Evolutionary conservation across 2,329 filamentous ascomycete genomes (phyloP).

Genomic region (Aureobasidium sp.): DNA sequence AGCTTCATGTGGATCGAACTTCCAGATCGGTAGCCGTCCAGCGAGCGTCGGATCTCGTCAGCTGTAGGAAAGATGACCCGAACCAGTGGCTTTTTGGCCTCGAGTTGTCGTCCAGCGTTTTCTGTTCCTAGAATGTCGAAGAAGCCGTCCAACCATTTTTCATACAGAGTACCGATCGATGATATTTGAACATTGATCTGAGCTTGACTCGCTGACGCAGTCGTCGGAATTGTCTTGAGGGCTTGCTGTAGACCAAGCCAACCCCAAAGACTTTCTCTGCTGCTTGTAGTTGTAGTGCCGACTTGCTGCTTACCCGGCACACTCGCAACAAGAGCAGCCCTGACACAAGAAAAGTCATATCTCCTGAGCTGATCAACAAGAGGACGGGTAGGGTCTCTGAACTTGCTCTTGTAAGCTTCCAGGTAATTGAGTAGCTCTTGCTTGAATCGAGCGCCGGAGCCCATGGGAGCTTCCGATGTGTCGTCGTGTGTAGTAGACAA

Average conservation of each 20-base stretch:
- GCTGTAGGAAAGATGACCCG: constrained; percentile 76
- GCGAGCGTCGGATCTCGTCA: constrained; percentile 65
- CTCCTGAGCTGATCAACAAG: constrained; percentile 52
- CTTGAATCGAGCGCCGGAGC: constrained; percentile 67
- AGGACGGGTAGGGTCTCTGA: constrained; percentile 30
- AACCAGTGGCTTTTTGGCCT: constrained; percentile 43
- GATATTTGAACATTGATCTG: constrained; percentile 63
- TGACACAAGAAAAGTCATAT: constrained; percentile 65
- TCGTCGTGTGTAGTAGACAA: constrained; percentile 42
- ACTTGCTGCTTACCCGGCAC: constrained; percentile 51
- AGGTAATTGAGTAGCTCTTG: constrained; percentile 67
- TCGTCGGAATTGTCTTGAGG: constrained; percentile 35
- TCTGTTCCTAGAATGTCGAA: constrained; percentile 35
- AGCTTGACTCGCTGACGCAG: not conserved
- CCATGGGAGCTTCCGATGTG: constrained; percentile 31
- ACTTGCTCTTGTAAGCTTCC: constrained; percentile 56
- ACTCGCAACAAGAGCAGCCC: constrained; percentile 68
- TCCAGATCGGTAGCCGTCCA: constrained; percentile 74
- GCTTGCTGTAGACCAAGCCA: constrained; percentile 62
- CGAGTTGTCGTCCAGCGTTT: not conserved
- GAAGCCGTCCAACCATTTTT: constrained; percentile 64
- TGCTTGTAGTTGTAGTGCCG: not conserved
- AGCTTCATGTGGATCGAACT: constrained; percentile 76
- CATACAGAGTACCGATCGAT: constrained; percentile 71
- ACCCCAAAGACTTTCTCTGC: constrained; percentile 51